Evolutionary conservation across 306 rosid genomes (phyloP).

Genomic region (Coriaria nepalensis): DNA sequence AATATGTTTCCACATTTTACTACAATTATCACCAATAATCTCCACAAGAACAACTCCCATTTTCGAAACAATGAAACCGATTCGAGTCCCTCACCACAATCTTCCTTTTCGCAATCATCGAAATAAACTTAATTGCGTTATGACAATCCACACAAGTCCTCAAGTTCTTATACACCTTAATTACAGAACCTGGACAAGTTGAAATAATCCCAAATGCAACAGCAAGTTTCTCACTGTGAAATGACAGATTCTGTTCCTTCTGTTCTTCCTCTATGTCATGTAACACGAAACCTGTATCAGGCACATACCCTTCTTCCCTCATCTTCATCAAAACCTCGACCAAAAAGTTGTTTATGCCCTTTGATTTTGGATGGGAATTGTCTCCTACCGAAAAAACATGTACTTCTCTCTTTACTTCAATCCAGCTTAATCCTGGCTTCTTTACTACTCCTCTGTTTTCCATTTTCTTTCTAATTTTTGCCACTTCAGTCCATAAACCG

Average conservation of each 20-base stretch:
- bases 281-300: constrained; percentile 52
- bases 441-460: constrained; percentile 32
- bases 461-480: constrained; percentile 41
- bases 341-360: constrained; percentile 38
- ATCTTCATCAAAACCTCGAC: constrained; percentile 35
- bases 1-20: too few relatives aligned
- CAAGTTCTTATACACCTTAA: constrained; percentile 52
- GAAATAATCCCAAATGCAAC: constrained; percentile 58
- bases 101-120: constrained; percentile 33
- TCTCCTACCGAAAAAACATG: constrained; percentile 52
- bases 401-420: constrained; percentile 42
- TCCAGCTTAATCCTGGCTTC: constrained; percentile 60
- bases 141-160: constrained; percentile 66
- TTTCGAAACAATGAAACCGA: constrained; percentile 58
- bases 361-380: constrained; percentile 37
- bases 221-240: constrained; percentile 61
- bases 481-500: constrained; percentile 45
- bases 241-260: constrained; percentile 53
- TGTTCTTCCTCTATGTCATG: constrained; percentile 57
- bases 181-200: constrained; percentile 41
- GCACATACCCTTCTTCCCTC: constrained; percentile 58
- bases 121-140: constrained; percentile 41
- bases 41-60: constrained; percentile 40
- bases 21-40: constrained; percentile 30
- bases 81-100: constrained; percentile 48